Evolutionary conservation across 768 basidiomycete genomes (phyloP).

Genomic region (Trametes punicea): DNA sequence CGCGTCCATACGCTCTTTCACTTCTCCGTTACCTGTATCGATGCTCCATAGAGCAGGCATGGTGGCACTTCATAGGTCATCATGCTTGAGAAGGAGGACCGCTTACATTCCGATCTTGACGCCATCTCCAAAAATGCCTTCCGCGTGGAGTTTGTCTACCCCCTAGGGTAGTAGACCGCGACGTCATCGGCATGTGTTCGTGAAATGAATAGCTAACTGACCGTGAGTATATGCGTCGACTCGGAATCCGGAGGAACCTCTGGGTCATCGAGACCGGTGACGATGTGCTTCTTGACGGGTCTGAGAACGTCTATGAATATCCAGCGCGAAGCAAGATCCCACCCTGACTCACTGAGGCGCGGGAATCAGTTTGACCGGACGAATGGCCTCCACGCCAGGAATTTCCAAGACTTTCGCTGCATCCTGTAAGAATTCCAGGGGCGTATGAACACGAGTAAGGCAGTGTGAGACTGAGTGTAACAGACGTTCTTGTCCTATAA

Average conservation of each 20-base stretch:
- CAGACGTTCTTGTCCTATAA: constrained; percentile 20
- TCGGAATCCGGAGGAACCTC: constrained; percentile 43
- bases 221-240: constrained; percentile 54
- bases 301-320: constrained; percentile 28
- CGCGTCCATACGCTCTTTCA: neutral
- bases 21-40: constrained; percentile 31
- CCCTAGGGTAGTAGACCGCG: constrained; percentile 36
- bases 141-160: constrained; percentile 61
- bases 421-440: constrained; percentile 36
- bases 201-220: constrained; percentile 24
- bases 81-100: neutral
- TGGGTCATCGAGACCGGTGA: constrained; percentile 40
- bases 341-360: constrained; percentile 38
- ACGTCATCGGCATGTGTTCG: neutral
- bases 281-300: constrained; percentile 42
- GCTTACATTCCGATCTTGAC: constrained; percentile 65
- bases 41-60: constrained; percentile 35
- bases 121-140: constrained; percentile 59
- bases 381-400: constrained; percentile 54
- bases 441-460: neutral
- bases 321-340: neutral
- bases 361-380: constrained; percentile 46
- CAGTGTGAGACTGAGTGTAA: neutral
- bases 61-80: no score
- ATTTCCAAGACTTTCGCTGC: constrained; percentile 41